A percentile compares a stretch with the other conserved stretches of the same genome.
Evolutionary conservation across 257 asterid genomes (phyloP).

Genomic region (Jacaranda copaia): DNA sequence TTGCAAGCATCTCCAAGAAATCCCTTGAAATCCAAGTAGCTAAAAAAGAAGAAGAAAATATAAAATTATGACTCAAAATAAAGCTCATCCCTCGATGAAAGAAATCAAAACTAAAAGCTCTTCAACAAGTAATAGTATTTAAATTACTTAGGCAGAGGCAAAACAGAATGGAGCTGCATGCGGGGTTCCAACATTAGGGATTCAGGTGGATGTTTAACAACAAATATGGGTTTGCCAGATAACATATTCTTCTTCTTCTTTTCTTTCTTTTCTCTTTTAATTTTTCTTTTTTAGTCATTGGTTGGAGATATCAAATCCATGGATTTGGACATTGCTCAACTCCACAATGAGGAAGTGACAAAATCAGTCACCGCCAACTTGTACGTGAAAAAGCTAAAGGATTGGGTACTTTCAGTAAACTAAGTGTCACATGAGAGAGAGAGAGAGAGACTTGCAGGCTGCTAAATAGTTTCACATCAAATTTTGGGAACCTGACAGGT

Average conservation of each 20-base stretch:
- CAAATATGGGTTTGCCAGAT: neutral
- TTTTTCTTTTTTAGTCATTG: neutral
- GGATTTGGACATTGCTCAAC: neutral
- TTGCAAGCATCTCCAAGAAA: conserved; percentile 20
- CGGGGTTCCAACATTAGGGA: conserved; percentile 11
- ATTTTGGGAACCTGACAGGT: neutral
- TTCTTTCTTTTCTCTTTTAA: neutral
- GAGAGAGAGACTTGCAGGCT: neutral
- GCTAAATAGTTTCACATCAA: neutral
- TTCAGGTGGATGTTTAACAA: conserved; percentile 13
- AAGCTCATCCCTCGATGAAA: conserved; percentile 12
- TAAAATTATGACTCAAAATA: conserved; percentile 12
- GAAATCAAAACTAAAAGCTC: conserved; percentile 8
- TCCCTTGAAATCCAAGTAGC: conserved; percentile 24
- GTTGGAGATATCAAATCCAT: conserved; percentile 8
- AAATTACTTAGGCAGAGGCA: conserved; percentile 6
- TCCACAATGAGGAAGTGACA: conserved; percentile 23
- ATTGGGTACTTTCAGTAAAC: neutral
- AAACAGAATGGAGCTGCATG: neutral
- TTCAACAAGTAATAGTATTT: neutral
- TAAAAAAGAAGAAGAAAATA: neutral
- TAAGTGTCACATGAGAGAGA: neutral
- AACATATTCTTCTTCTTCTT: conserved; percentile 6
- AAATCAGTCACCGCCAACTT: neutral
- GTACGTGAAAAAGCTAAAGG: conserved; percentile 1